Percentiles rank a stretch among this genome's conserved stretches.
phyloP scores from a whole-genome alignment of 371 early-diverging fungal species.

The Rhizopus arrhizus region DNA sequence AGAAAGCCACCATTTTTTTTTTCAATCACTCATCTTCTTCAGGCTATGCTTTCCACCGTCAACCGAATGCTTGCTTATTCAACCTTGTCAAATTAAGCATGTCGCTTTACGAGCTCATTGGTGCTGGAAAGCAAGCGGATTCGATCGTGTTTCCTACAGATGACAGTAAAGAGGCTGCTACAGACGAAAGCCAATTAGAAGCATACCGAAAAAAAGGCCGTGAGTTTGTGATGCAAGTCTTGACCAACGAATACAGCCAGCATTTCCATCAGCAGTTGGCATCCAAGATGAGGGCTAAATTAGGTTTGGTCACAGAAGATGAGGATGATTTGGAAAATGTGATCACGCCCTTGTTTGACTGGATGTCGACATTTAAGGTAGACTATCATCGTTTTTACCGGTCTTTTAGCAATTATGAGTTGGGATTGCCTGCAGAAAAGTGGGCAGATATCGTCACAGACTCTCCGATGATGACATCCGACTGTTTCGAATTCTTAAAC shows the following conservation, averaged over 20 bases:
- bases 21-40: conserved; percentile 8
- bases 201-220: conserved; percentile 44
- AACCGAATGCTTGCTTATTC: conserved; percentile 84
- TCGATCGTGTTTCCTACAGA: conserved; percentile 34
- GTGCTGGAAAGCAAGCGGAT: conserved; percentile 53
- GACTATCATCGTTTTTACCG: conserved; percentile 83
- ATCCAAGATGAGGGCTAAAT: conserved; percentile 63
- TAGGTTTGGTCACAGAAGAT: conserved; percentile 36
- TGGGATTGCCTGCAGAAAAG: conserved; percentile 43
- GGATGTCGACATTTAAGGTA: conserved; percentile 58
- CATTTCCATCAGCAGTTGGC: conserved; percentile 53
- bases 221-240: conserved; percentile 45
- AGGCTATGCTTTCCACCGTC: conserved; percentile 80
- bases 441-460: conserved; percentile 41
- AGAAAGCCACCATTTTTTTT: not conserved
- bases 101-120: conserved; percentile 71
- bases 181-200: conserved; percentile 27
- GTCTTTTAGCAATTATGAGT: conserved; percentile 46
- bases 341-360: conserved; percentile 69
- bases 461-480: not conserved
- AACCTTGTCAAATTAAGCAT: conserved; percentile 76
- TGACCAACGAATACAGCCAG: conserved; percentile 56
- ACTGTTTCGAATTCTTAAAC: conserved; percentile 30
- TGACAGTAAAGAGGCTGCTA: conserved; percentile 31
- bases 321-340: conserved; percentile 56